Conservation (phyloP, 768 basidiomycete genomes). For the Suillus tomentosus region DNA sequence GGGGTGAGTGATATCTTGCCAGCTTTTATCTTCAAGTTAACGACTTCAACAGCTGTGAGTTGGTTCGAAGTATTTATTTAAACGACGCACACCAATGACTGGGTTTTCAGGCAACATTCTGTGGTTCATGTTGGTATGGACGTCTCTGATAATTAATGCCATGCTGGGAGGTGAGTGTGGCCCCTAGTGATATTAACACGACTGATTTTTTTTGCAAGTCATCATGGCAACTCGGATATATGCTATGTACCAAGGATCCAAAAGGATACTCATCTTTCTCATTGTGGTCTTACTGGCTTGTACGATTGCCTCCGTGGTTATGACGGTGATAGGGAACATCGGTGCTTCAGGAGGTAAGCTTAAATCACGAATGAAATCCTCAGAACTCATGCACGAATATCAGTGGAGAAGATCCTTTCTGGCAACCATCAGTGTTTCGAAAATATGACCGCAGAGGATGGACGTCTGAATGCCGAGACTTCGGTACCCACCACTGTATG, state of each 20-base stretch:
- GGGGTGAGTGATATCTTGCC: neutral
- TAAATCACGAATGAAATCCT: neutral
- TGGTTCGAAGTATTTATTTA: neutral
- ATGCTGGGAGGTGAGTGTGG: neutral
- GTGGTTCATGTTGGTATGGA: neutral
- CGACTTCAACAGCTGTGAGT: neutral
- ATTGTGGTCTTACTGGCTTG: neutral
- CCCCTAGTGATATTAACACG: neutral
- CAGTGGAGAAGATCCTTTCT: neutral
- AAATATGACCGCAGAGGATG: neutral
- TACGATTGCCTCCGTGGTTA: neutral
- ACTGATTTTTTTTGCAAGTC: neutral
- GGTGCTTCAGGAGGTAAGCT: constrained; percentile 2
- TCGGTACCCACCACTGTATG: neutral
- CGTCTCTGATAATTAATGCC: neutral
- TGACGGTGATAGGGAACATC: neutral
- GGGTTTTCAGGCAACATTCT: neutral
- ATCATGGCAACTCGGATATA: constrained; percentile 1
- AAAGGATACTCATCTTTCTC: neutral
- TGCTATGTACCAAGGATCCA: neutral
- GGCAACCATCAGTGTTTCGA: neutral
- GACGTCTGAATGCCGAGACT: neutral
- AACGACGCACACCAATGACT: neutral
- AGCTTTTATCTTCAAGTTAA: neutral
- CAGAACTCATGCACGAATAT: neutral